These are phyloP conservation scores for Candida takata DNA, from an alignment of 805 yeast genomes.

Conservation along the genomic window DNA sequence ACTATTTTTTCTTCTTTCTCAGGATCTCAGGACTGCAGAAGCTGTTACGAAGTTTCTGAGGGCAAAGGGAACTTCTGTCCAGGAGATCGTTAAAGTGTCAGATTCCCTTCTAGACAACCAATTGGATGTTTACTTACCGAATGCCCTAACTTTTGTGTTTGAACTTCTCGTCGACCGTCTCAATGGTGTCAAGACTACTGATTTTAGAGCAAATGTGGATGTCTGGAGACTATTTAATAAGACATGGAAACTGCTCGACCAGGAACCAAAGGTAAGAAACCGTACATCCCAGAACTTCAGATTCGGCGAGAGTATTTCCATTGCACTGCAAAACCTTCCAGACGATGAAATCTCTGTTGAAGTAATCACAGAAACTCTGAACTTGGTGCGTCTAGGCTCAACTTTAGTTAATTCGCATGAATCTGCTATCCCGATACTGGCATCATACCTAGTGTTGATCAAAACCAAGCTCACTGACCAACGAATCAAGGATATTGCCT, in stretches of 20 bases:
- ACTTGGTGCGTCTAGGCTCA: constrained; percentile 13
- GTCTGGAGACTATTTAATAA: constrained; percentile 46
- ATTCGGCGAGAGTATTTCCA: constrained; percentile 30
- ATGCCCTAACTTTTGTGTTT: constrained; percentile 44
- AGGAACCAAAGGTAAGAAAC: constrained; percentile 30
- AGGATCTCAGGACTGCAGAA: constrained; percentile 30
- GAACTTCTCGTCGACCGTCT: constrained; percentile 57
- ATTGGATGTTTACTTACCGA: constrained; percentile 43
- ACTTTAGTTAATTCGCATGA: constrained; percentile 11
- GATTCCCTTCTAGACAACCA: constrained; percentile 28
- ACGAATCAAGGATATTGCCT: constrained; percentile 5
- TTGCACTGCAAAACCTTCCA: constrained; percentile 17
- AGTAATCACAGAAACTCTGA: constrained; percentile 8
- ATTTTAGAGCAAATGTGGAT: constrained; percentile 35
- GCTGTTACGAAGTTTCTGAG: constrained; percentile 51
- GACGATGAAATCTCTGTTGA: constrained; percentile 1
- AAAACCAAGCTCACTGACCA: background rate
- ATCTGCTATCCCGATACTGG: constrained; percentile 9
- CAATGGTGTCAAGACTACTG: constrained; percentile 36
- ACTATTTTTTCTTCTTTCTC: too few relatives aligned
- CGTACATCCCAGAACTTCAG: constrained; percentile 35
- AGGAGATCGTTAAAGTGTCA: constrained; percentile 34
- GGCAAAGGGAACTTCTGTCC: constrained; percentile 39
- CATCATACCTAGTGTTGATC: constrained; percentile 21
- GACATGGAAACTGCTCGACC: constrained; percentile 30